Evolutionary conservation across 257 asterid genomes (phyloP).

Genomic region (Nicotiana otophora): DNA sequence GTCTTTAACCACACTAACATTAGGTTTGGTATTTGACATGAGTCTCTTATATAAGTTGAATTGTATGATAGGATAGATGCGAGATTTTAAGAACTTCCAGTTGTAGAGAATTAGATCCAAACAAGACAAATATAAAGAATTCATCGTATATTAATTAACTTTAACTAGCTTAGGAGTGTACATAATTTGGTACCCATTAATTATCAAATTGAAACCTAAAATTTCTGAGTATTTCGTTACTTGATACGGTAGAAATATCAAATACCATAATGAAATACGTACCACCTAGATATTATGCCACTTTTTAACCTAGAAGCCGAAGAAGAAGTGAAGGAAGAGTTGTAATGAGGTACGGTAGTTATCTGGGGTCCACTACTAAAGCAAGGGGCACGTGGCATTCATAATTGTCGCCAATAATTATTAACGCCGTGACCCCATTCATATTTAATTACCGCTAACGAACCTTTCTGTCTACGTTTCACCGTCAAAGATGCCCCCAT

Average conservation of each 20-base stretch:
- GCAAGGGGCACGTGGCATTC: constrained; percentile 11
- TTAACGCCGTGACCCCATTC: constrained; percentile 7
- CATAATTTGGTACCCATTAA: no score
- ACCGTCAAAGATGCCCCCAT: neutral
- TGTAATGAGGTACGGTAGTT: neutral
- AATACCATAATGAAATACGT: no score
- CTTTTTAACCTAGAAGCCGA: neutral
- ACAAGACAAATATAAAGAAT: neutral
- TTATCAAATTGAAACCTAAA: no score
- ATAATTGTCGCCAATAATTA: constrained; percentile 9
- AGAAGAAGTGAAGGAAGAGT: neutral
- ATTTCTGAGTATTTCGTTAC: no score
- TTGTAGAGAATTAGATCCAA: neutral
- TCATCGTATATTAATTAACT: neutral
- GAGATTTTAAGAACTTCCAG: no score
- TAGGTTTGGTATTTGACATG: no score
- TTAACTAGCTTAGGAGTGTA: no score
- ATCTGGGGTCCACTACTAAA: neutral
- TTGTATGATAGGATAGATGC: no score
- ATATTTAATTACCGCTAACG: neutral
- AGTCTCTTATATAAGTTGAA: no score
- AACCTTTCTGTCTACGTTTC: neutral
- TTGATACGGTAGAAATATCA: no score
- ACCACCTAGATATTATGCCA: no score
- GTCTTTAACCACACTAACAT: no score